Conservation (phyloP, 106 monocot species). For the Hemerocallis citrina region DNA sequence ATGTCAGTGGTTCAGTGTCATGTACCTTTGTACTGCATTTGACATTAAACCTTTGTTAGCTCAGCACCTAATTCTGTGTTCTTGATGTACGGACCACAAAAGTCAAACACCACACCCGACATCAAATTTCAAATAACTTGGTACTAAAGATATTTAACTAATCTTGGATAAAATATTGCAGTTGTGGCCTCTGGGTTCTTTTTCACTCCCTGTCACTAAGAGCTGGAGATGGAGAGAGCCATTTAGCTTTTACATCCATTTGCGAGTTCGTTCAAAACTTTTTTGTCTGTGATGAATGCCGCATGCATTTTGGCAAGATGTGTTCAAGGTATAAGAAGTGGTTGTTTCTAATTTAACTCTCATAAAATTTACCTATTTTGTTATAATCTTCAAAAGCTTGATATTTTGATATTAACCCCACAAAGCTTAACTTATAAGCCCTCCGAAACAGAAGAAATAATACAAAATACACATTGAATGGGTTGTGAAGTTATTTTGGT, state of each 20-base stretch:
- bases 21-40: not conserved
- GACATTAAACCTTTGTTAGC: not conserved
- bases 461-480: too few species aligned
- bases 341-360: too few species aligned
- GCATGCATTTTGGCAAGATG: slow-evolving; percentile 81
- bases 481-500: too few species aligned
- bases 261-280: slow-evolving; percentile 94
- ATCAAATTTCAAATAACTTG: not conserved
- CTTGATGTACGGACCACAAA: too few species aligned
- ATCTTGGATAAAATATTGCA: slow-evolving; percentile 18
- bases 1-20: too few species aligned
- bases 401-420: too few species aligned
- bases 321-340: slow-evolving; percentile 74
- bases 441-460: too few species aligned
- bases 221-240: slow-evolving; percentile 88
- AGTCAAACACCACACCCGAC: too few species aligned
- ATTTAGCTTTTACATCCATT: slow-evolving; percentile 61
- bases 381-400: too few species aligned
- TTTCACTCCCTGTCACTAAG: slow-evolving; percentile 80
- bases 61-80: not conserved
- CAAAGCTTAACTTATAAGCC: too few species aligned
- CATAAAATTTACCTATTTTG: too few species aligned
- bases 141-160: not conserved
- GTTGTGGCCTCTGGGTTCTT: slow-evolving; percentile 96
- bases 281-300: slow-evolving; percentile 92